Evolutionary conservation across 768 basidiomycete species (phyloP), one percentile per base, ranked within the genome.

Genomic region (Amylocystis lapponica): DNA sequence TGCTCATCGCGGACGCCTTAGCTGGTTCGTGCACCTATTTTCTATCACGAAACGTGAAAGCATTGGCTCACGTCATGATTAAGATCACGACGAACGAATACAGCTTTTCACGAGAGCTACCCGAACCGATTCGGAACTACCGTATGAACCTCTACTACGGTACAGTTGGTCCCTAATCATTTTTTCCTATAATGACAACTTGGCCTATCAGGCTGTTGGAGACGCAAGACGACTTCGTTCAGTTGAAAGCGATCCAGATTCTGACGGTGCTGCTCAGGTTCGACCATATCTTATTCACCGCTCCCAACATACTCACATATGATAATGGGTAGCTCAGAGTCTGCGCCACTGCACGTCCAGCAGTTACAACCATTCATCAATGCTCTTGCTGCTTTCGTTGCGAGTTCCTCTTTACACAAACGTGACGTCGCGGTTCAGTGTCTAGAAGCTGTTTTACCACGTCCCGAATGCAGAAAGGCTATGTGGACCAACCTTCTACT

Each of bases 391-490:
- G 19, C 50, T 7, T 60, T 64, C 31, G 50, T 66, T 9, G 45
- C 52, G 14, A 55, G 78, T 16, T 61, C 67, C 21, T 72, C 76
- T 2, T 62, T 70, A 4, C 79, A 87, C 55, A 84, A 82, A 55
- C 86, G 86, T 31, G 95, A 97, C 60, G 78, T 96, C 25, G 84
- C 86, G 8, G 88, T 96, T 3, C 95, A 96, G 60, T 92, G 89
- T 55, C 73, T 97, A 4, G 90, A 92, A 60, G 81, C 84, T 5
- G 66, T 96, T 19, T 68, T 97, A 13, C 76, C 92, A 13, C 79
- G 85, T n/a, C 79, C 81, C 23, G 81, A 89, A 55, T 85, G 80
- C 46, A 76, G 95, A 23, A 73, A 75, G 56, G 82, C 83, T 25
- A 83, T 91, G 13, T 96, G 94, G 94, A 67, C 63, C 19, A 81